Evolutionary conservation across 768 basidiomycete genomes (phyloP), one percentile per base, ranked within the genome.

Genomic region (Phlegmacium glaucopus): DNA sequence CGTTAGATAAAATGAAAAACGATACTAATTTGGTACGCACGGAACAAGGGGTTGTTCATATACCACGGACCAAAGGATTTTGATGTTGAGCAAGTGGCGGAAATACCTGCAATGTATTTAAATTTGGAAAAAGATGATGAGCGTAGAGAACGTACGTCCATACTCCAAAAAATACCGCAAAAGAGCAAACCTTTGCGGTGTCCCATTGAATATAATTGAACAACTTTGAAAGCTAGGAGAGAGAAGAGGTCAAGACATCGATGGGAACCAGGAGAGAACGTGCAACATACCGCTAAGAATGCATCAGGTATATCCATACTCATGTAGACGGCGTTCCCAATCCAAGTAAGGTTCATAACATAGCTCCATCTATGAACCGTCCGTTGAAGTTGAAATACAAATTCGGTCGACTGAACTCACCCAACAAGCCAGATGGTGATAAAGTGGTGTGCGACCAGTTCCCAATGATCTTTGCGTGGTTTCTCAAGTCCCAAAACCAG

Each of bases 241-340:
- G 35, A 28, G 9, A 47, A 11, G 17, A 35, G 53, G 42, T 39
- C 42, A 44, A 1, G 18, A 32, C 12, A 28, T 35, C 38, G 29
- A 8, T 26, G 9, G 15, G 46, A 39, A 16, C 44, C 28, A n/a
- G 22, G 18, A 45, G n/a, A 39, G n/a, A 34, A 32, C 12, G 18
- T 18, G 10, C 37, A 22, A 70, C 87, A 54, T 53, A 92, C 87
- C 10, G 90, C 93, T 10, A 99, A 74, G 66, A 87, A 90, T 28
- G 82, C 69, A 61, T 99, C 96, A 0, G 94, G 92, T 15, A 94
- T 75, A 70, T 99, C 96, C 96, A 98, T 98, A 63, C 93, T 96
- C 69, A 94, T 77, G 58, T 86, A 98, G 25, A 99, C 80, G 5
- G 93, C 87, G 53, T 90, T 88, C 9, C 96, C 96, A 36, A 98